Percentiles rank a stretch among this genome's conserved stretches.
Evolutionary conservation across 140 eudicot species (phyloP).

Genomic region (Bidens hawaiensis): DNA sequence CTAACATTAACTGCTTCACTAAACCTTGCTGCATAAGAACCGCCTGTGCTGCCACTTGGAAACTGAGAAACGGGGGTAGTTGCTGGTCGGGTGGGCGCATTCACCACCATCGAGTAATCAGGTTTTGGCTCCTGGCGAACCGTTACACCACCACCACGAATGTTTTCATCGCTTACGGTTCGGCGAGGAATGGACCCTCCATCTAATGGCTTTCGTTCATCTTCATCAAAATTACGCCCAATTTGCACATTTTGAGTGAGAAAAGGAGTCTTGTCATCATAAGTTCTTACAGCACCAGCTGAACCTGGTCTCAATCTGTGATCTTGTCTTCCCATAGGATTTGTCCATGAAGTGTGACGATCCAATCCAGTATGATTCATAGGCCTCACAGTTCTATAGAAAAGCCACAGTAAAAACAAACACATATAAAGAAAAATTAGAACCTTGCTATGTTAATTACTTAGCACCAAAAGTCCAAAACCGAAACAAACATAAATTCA

Average conservation of each 20-base stretch:
- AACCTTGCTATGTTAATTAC: background rate
- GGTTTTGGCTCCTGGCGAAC: constrained; percentile 41
- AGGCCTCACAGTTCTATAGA: constrained; percentile 66
- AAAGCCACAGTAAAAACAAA: constrained; percentile 6
- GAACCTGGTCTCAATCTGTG: constrained; percentile 82
- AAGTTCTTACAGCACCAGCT: constrained; percentile 67
- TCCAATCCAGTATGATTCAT: constrained; percentile 63
- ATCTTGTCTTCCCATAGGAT: constrained; percentile 65
- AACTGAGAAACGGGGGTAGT: constrained; percentile 42
- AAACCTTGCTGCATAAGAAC: constrained; percentile 56
- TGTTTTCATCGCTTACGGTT: constrained; percentile 63
- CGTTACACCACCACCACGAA: constrained; percentile 35
- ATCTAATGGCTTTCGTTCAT: constrained; percentile 87
- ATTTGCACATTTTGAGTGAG: constrained; percentile 44
- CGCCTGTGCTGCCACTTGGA: constrained; percentile 29
- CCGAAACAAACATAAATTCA: background rate
- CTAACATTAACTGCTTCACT: constrained; percentile 34
- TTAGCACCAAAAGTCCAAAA: background rate
- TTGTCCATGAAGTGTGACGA: constrained; percentile 56
- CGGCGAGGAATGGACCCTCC: constrained; percentile 67
- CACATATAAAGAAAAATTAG: background rate
- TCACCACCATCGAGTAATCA: constrained; percentile 32
- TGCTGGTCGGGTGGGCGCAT: constrained; percentile 36
- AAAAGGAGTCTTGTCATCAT: constrained; percentile 75
- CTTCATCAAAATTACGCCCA: constrained; percentile 92